Percentiles rank a stretch among this genome's conserved stretches.
Evolutionary conservation across 2,329 filamentous ascomycete genomes (phyloP).

Genomic region (Aspergillus costaricaensis): DNA sequence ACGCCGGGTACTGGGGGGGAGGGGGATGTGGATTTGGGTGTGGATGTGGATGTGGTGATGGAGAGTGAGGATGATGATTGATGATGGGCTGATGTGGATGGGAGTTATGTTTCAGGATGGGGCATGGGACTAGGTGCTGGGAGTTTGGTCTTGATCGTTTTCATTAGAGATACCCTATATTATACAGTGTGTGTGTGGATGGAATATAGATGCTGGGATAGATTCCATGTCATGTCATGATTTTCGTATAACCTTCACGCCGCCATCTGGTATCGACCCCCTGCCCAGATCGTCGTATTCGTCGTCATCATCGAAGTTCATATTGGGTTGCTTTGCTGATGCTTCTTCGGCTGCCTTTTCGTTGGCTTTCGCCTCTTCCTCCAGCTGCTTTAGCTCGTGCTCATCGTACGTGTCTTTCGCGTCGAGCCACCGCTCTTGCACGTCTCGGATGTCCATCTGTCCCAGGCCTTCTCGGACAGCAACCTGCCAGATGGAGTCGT

Average conservation of each 20-base stretch:
- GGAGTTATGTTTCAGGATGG: too few relatives aligned
- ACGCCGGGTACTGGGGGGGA: constrained; percentile 34
- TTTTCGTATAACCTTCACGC: constrained; percentile 72
- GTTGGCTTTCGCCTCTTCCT: constrained; percentile 67
- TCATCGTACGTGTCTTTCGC: constrained; percentile 84
- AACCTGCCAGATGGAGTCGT: constrained; percentile 96
- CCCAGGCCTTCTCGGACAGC: constrained; percentile 74
- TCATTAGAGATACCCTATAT: constrained; percentile 33
- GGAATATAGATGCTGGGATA: constrained; percentile 12
- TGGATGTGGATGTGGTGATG: constrained; percentile 51
- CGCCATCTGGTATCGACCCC: constrained; percentile 57
- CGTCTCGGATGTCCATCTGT: constrained; percentile 79
- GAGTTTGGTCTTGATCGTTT: constrained; percentile 15
- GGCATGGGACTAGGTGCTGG: constrained; percentile 8
- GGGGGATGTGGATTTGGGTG: constrained; percentile 48
- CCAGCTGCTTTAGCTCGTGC: constrained; percentile 71
- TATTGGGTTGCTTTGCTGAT: constrained; percentile 21
- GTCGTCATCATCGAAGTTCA: constrained; percentile 22
- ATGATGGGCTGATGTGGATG: constrained; percentile 13
- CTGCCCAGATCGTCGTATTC: constrained; percentile 22
- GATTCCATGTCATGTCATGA: constrained; percentile 39
- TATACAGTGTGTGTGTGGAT: constrained; percentile 25
- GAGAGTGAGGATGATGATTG: constrained; percentile 42
- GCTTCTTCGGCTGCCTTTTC: constrained; percentile 35
- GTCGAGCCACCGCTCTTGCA: constrained; percentile 96